phyloP scores from a whole-genome alignment of 371 early-diverging fungal species.

The Mortierella sp. region DNA sequence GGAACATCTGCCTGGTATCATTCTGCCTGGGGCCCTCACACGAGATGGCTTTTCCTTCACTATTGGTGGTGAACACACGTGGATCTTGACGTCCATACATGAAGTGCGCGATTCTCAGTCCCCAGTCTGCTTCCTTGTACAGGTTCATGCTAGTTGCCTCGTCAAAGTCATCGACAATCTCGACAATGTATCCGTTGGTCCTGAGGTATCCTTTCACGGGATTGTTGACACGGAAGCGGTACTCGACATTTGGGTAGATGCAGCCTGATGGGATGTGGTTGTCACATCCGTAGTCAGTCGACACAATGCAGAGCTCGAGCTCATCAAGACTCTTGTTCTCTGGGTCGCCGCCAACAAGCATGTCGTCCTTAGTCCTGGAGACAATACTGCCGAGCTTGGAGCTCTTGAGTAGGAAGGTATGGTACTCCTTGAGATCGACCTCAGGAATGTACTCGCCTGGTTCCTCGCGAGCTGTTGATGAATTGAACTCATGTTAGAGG shows the following conservation, averaged over 20 bases:
- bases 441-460: conserved; percentile 3
- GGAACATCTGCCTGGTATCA: conserved; percentile 17
- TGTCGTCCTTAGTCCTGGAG: conserved; percentile 4
- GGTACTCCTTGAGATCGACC: conserved; percentile 16
- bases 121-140: conserved; percentile 20
- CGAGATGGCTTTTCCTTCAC: conserved; percentile 2
- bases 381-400: conserved; percentile 9
- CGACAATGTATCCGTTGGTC: background rate
- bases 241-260: conserved; percentile 29
- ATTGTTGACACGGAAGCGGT: conserved; percentile 15
- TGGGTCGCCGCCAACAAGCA: conserved; percentile 18
- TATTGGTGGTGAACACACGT: background rate
- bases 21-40: conserved; percentile 1
- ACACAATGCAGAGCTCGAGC: conserved; percentile 28
- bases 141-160: conserved; percentile 21
- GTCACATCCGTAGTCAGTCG: conserved; percentile 16
- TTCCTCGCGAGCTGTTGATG: background rate
- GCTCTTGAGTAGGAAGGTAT: conserved; percentile 32
- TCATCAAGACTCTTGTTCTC: conserved; percentile 15
- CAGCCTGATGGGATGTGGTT: conserved; percentile 7
- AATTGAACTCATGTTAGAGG: no score
- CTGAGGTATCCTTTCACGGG: conserved; percentile 27
- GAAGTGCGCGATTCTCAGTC: conserved; percentile 13
- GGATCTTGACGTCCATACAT: background rate
- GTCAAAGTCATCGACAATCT: conserved; percentile 8